These are phyloP conservation scores for Hevea brasiliensis DNA, from an alignment of 345 rosid species.

Conservation along the genomic window DNA sequence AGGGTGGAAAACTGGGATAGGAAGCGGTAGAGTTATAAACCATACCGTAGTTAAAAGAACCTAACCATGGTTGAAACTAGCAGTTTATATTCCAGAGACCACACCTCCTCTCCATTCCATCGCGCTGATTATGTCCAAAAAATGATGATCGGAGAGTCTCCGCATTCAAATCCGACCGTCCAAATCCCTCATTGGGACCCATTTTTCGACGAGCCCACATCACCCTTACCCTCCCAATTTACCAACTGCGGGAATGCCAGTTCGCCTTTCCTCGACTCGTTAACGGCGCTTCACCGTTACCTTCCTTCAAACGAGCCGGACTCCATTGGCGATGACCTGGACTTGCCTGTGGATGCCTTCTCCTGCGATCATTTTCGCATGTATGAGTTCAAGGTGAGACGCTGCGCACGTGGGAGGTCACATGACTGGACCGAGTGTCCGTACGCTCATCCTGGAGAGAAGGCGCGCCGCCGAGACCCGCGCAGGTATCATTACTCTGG, in stretches of 20 bases:
- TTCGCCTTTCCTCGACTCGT: conserved; percentile 45
- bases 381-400: conserved; percentile 77
- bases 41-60: conserved; percentile 35
- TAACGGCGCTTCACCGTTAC: conserved; percentile 56
- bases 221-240: conserved; percentile 33
- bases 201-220: conserved; percentile 37
- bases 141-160: conserved; percentile 58
- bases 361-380: conserved; percentile 60
- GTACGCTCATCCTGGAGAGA: conserved; percentile 84
- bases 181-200: conserved; percentile 62
- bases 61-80: conserved; percentile 38
- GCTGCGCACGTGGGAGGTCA: conserved; percentile 63
- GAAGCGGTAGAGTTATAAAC: conserved; percentile 28
- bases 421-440: conserved; percentile 98
- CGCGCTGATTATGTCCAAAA: conserved; percentile 18
- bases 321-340: conserved; percentile 31
- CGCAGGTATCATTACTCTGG: conserved; percentile 62
- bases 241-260: conserved; percentile 30
- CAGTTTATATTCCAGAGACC: conserved; percentile 37
- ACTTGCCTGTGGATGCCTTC: conserved; percentile 24
- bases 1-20: conserved; percentile 12
- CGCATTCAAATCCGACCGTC: conserved; percentile 47
- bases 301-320: conserved; percentile 68
- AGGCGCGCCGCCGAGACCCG: conserved; percentile 91
- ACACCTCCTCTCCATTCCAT: neutral